Conservation (phyloP, 1,139 yeast genomes). For the Taphrina pruni region DNA sequence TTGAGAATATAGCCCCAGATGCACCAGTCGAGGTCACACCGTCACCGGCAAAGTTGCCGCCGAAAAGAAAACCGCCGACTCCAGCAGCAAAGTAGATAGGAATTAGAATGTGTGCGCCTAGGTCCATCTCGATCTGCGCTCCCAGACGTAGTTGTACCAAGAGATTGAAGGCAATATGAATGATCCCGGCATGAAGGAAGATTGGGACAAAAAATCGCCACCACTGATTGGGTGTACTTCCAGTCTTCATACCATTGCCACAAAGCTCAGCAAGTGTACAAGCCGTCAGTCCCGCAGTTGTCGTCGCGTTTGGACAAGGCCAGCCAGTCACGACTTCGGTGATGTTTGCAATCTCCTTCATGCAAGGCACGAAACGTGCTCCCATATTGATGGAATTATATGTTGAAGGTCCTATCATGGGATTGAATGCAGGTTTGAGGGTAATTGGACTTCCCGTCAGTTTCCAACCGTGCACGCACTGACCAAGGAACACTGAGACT, state of each 20-base stretch:
- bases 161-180: conserved; percentile 71
- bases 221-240: conserved; percentile 64
- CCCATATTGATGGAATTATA: conserved; percentile 54
- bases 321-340: conserved; percentile 60
- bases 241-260: conserved; percentile 61
- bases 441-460: conserved; percentile 73
- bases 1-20: conserved; percentile 75
- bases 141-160: conserved; percentile 69
- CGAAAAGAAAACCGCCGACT: conserved; percentile 69
- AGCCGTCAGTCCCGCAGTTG: conserved; percentile 58
- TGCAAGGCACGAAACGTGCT: conserved; percentile 74
- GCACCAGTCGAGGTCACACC: conserved; percentile 78
- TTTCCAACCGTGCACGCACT: conserved; percentile 63
- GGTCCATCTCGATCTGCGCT: conserved; percentile 62
- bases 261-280: conserved; percentile 67
- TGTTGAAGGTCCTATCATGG: conserved; percentile 81
- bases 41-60: conserved; percentile 73
- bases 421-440: conserved; percentile 74
- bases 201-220: conserved; percentile 73
- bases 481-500: conserved; percentile 69
- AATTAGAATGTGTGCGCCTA: conserved; percentile 64
- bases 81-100: conserved; percentile 68
- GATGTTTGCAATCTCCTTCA: conserved; percentile 61
- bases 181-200: conserved; percentile 76
- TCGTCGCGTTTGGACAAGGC: conserved; percentile 75